These are phyloP conservation scores for Avena eriantha DNA, from an alignment of 176 grass and related monocot species.

Conservation along the genomic window DNA sequence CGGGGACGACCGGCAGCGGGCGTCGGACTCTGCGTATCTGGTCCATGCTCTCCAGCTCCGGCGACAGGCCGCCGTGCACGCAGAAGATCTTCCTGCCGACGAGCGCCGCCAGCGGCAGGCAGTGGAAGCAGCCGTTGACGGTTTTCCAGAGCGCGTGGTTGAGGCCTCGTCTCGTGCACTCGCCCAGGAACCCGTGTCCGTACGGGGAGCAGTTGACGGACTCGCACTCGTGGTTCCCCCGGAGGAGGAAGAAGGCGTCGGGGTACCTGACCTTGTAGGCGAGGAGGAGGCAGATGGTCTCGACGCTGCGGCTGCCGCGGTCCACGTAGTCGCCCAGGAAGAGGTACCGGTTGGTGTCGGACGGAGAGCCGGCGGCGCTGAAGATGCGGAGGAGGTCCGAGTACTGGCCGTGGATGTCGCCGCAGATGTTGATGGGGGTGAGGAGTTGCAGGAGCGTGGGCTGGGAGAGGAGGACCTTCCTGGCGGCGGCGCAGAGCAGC, in stretches of 20 bases:
- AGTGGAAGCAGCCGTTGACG: not conserved
- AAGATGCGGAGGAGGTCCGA: not conserved
- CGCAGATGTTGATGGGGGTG: not conserved
- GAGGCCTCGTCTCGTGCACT: not conserved
- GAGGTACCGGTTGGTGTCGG: not conserved
- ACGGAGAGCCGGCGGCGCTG: not conserved
- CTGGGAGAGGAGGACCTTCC: not conserved
- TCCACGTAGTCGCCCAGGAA: no score
- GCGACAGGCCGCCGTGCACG: not conserved
- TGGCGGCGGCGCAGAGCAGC: not conserved
- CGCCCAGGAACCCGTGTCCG: not conserved
- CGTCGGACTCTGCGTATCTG: not conserved
- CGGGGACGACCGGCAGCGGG: not conserved
- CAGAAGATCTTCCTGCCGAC: not conserved
- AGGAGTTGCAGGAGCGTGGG: not conserved
- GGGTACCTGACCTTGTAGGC: no score
- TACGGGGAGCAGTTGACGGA: not conserved
- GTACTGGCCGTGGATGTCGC: not conserved
- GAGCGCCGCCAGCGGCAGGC: not conserved
- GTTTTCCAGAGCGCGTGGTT: not conserved
- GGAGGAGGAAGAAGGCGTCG: no score
- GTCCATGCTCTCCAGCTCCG: not conserved
- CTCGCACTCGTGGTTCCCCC: no score
- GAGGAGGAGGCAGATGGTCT: no score
- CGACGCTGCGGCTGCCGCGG: no score